Base-by-base conservation (phyloP, 1,139 yeast genomes). In the Protomyces inundatus region DNA sequence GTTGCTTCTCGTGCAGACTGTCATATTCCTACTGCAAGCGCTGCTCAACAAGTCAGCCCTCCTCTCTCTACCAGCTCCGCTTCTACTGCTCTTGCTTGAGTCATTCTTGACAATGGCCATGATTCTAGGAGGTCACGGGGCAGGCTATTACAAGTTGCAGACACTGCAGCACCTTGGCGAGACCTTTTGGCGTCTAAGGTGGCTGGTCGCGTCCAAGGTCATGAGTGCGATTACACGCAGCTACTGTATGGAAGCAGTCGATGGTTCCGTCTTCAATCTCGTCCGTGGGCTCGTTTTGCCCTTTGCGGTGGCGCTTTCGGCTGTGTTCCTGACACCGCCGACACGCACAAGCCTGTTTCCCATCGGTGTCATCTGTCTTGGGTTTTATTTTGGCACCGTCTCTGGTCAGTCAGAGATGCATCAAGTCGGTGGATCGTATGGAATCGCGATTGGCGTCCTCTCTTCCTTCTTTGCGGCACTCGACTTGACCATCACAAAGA, bases 211-310 rank as follows among this genome's bases (percentile, higher is more conserved):
- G 5, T 53, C 64, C 4, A 54, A 54, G 33, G 33, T 60, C n/a
- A 52, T 55, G 9, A 45, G 58, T 9, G 58, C 48, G 37, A 55
- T 64, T 5, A 45, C 64, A 16, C 36, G 62, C 23, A 60, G 65
- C 7, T 64, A 64, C 53, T 64, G 66, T 36, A 52, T 64, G 50
- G 64, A 64, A 6, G 58, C 58, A 14, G 66, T 64, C 35, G 62
- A 60, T n/a, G 66, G 59, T 34, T 60, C 66, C 4, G 62, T 64
- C 54, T 64, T 59, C 59, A 64, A 64, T 35, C 62, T 64, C 33
- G 64, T 58, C 12, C 57, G 66, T 6, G 66, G 66, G 30, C 57
- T 64, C 14, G 61, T 64, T 10, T 50, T 64, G 40, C 66, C 66
- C 23, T 60, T 64, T 36, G 62, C 66, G 7, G 61, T 64, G n/a